Percentiles rank a stretch among this genome's conserved stretches.
Evolutionary conservation across 2,329 filamentous ascomycete genomes (phyloP).

Genomic region (Arthrobotrys iridis): DNA sequence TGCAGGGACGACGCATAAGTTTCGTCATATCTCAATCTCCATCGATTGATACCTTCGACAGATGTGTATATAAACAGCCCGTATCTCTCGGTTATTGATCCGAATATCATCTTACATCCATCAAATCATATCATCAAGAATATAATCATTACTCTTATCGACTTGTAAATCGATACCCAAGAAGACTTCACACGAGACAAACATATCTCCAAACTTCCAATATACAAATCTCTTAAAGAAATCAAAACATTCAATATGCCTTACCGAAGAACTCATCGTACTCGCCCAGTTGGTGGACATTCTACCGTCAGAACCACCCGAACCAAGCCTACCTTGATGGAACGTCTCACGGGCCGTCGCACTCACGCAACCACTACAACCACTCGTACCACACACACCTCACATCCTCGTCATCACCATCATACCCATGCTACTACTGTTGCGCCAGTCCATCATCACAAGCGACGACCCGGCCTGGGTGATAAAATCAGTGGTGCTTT

Average conservation of each 20-base stretch:
- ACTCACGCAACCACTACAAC: conserved; percentile 62
- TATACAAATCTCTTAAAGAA: neutral
- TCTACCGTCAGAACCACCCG: conserved; percentile 61
- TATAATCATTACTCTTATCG: conserved; percentile 2
- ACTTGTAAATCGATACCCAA: neutral
- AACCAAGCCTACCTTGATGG: conserved; percentile 67
- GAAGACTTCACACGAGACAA: neutral
- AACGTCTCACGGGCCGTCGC: conserved; percentile 65
- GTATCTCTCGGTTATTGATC: conserved; percentile 3
- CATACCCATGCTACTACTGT: conserved; percentile 59
- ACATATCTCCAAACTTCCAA: neutral
- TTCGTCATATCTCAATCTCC: conserved; percentile 34
- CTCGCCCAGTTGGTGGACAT: conserved; percentile 6
- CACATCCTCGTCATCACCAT: conserved; percentile 62
- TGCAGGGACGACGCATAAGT: conserved; percentile 31
- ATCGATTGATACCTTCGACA: neutral
- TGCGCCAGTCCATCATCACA: conserved; percentile 70
- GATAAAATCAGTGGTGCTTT: conserved; percentile 82
- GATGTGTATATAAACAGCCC: conserved; percentile 12
- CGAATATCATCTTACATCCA: neutral
- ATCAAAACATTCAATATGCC: conserved; percentile 28
- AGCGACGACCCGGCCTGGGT: conserved; percentile 73
- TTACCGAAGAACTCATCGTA: conserved; percentile 15
- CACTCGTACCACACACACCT: conserved; percentile 63
- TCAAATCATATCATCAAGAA: conserved; percentile 7